Evolutionary conservation across 2,329 filamentous ascomycete genomes (phyloP).

Genomic region (Beauveria bassiana): DNA sequence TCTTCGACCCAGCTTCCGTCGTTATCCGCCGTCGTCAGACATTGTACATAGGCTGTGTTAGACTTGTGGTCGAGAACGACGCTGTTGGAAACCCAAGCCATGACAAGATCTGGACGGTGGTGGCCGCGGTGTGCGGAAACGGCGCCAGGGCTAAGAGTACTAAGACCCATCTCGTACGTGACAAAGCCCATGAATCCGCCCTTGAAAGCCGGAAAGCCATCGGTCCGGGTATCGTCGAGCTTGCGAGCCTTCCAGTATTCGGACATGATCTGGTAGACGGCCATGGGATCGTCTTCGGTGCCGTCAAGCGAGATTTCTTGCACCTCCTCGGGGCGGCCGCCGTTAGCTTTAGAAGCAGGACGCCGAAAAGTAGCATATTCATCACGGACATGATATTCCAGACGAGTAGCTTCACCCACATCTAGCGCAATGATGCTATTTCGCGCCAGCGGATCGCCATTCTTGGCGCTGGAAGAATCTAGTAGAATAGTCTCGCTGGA

Average conservation of each 20-base stretch:
- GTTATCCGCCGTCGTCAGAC: slow-evolving; percentile 20
- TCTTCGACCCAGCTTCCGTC: slow-evolving; percentile 25
- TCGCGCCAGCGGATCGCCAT: slow-evolving; percentile 35
- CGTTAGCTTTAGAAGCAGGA: slow-evolving; percentile 11
- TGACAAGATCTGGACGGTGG: slow-evolving; percentile 60
- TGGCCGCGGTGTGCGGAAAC: slow-evolving; percentile 24
- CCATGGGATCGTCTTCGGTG: slow-evolving; percentile 22
- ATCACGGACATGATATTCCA: slow-evolving; percentile 52
- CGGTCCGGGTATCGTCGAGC: slow-evolving; percentile 12
- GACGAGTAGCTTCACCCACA: slow-evolving; percentile 44
- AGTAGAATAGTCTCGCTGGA: slow-evolving; percentile 45
- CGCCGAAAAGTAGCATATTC: slow-evolving; percentile 24
- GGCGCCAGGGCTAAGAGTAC: slow-evolving; percentile 23
- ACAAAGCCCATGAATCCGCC: slow-evolving; percentile 80
- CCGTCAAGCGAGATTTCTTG: slow-evolving; percentile 19
- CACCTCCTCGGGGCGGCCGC: slow-evolving; percentile 19
- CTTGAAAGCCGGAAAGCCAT: slow-evolving; percentile 51
- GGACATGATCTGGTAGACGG: slow-evolving; percentile 45
- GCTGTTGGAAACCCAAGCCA: slow-evolving; percentile 70
- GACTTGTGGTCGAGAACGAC: slow-evolving; percentile 67
- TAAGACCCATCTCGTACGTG: slow-evolving; percentile 74
- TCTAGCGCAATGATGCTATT: slow-evolving; percentile 69
- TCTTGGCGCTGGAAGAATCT: slow-evolving; percentile 50
- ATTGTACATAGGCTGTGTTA: slow-evolving; percentile 56
- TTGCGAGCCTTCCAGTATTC: slow-evolving; percentile 31